Evolutionary conservation across 2,329 filamentous ascomycete species (phyloP), one percentile per base, ranked within the genome.

Genomic region (Periconia sp.): DNA sequence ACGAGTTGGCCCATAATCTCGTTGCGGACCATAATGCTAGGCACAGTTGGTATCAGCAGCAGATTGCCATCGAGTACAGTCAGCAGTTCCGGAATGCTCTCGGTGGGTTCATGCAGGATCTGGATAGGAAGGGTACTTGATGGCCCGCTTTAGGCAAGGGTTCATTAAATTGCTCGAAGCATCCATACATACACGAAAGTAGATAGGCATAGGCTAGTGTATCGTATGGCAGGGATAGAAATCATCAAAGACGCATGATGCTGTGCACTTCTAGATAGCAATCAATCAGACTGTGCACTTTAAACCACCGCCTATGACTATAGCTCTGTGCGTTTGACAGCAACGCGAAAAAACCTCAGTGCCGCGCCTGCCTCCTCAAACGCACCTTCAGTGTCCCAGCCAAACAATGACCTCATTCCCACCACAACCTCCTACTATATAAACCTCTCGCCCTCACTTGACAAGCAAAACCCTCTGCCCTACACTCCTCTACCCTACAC

Each of bases 1-100:
- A 99, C 71, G 95, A 99, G 76, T 77, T 99, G 72, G 92, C 94
- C 53, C 94, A 99, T 76, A 99, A 99, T 71, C 77, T 99, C 50
- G 91, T 96, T 9, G 76, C 77, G 37, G 82, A 85, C 58, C 93
- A 97, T 73, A 72, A 72, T 52, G 69, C 71, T 13, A 58, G 71
- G 49, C 70, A 73, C 50, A 70, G 59, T 23, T 74, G 71, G 71
- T 74, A 72, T 50, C 67, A 72, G 49, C 66, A 70, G 56, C 70
- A 73, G 58, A 73, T 73, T 48, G 69, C 69, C n/a, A 70, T 72
- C 31, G 69, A 73, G 58, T 73, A 64, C 42, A 68, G 66, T 44
- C 69, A 71, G 57, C 58, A 55, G 49, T 73, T 63, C 49, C 59
- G 70, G 5, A 60, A 56, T 11, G 65, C 64, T 8, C 44, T 73